Conservation (phyloP, 2,329 filamentous ascomycete species). For the Colletotrichum orbiculare region DNA sequence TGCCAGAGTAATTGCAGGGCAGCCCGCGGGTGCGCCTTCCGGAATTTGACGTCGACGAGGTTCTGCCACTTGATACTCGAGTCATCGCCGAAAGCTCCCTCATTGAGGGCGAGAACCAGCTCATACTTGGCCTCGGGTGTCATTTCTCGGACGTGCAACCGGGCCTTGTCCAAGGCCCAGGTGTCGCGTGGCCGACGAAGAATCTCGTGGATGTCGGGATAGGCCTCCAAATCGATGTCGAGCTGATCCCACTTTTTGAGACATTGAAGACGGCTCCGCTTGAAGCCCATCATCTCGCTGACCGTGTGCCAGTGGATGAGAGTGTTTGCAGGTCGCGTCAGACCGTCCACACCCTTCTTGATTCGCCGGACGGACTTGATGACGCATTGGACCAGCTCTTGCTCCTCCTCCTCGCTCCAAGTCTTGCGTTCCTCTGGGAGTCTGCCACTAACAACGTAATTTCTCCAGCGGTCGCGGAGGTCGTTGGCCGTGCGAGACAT, state of each 20-base stretch:
- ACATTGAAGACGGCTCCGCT: constrained; percentile 75
- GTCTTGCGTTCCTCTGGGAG: constrained; percentile 58
- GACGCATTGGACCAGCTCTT: constrained; percentile 62
- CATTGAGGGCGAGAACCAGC: constrained; percentile 56
- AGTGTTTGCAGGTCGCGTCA: constrained; percentile 48
- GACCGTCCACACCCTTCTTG: constrained; percentile 49
- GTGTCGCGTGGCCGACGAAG: constrained; percentile 46
- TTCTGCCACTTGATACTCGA: constrained; percentile 61
- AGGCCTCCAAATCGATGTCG: constrained; percentile 48
- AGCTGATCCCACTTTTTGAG: constrained; percentile 71
- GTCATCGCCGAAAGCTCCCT: constrained; percentile 53
- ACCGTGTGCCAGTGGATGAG: constrained; percentile 75
- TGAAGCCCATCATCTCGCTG: constrained; percentile 69
- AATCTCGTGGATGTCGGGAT: constrained; percentile 45
- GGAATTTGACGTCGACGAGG: constrained; percentile 54
- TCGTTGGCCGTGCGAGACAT: constrained; percentile 75
- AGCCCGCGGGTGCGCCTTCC: constrained; percentile 50
- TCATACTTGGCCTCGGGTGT: constrained; percentile 55
- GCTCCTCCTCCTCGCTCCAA: constrained; percentile 73
- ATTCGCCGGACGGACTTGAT: constrained; percentile 62
- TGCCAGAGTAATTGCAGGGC: constrained; percentile 54
- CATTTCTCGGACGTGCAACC: constrained; percentile 55
- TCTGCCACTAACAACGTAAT: constrained; percentile 71
- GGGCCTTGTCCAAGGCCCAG: constrained; percentile 57
- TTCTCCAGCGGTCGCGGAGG: constrained; percentile 76